phyloP scores from a whole-genome alignment of 116 monocot species.

The Dioscorea cayenensis region DNA sequence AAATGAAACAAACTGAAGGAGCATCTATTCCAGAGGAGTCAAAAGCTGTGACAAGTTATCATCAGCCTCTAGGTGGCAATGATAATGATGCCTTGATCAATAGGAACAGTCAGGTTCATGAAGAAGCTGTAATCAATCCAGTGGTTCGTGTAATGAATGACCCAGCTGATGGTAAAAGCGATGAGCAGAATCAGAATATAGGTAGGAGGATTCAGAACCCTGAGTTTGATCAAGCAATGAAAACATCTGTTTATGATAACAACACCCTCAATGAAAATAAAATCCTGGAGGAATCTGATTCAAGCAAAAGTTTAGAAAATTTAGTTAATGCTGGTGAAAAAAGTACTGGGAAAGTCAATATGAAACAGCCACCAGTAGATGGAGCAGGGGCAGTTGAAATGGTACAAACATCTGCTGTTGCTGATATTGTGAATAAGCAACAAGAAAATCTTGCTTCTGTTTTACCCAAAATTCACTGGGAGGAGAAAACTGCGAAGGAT shows the following conservation, averaged over 20 bases:
- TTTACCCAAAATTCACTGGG: slow-evolving; percentile 38
- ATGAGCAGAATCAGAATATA: slow-evolving; percentile 2
- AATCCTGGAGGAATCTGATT: background rate
- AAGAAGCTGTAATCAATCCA: slow-evolving; percentile 12
- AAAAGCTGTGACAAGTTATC: slow-evolving; percentile 4
- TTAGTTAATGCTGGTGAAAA: too few species aligned
- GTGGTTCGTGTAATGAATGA: background rate
- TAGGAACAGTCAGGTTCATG: background rate
- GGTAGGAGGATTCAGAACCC: slow-evolving; percentile 11
- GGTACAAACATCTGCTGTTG: slow-evolving; percentile 7
- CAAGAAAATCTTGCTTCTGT: slow-evolving; percentile 20
- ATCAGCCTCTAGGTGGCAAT: slow-evolving; percentile 3
- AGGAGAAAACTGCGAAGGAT: slow-evolving; percentile 15
- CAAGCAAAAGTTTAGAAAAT: too few species aligned
- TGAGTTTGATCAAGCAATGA: slow-evolving; percentile 1
- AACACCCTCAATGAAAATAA: background rate
- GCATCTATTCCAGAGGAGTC: slow-evolving; percentile 1
- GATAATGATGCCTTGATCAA: slow-evolving; percentile 4
- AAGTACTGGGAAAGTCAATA: too few species aligned
- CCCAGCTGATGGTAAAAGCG: background rate
- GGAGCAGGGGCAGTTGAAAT: slow-evolving; percentile 9
- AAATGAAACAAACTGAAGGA: background rate
- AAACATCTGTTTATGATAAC: background rate
- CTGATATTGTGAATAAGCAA: slow-evolving; percentile 16
- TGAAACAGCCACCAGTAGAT: background rate